Base-by-base conservation (phyloP, 306 rosid genomes). In the Adenanthera pavonina region DNA sequence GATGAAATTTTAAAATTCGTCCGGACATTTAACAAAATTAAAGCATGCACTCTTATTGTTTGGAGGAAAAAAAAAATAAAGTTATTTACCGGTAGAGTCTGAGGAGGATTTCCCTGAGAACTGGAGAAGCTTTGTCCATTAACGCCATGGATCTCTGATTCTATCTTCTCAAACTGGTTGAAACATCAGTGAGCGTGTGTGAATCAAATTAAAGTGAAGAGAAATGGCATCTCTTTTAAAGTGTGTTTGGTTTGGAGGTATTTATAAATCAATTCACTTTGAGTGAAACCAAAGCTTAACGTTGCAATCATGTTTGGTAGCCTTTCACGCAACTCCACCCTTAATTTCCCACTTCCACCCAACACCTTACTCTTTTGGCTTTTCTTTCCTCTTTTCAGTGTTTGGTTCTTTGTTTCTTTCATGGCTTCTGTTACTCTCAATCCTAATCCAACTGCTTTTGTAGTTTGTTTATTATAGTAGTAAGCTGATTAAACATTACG, bases 91-190 rank as follows among this genome's bases (percentile, higher is more conserved):
- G 44, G 72, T 88, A 89, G 46, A 87, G 78, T 79, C 87, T 91
- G 85, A 92, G 95, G 68, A 95, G 90, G 78, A 92, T 87, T 73
- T 93, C 91, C 74, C 82, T 88, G 66, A 92, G 79, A 72, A 92
- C 91, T 57, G 97, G 99, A 8, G 97, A 95, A 47, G 88, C 89
- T 84, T 97, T 91, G 60, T 95, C 91, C 49, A 92, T 87, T 86
- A 89, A 91, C 20, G 97, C 89, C 99, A 92, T 95, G 76, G 77
- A 72, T 64, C 47, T 74, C 35, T 25, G 17, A 33, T 11, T 11
- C 66, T 25, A 60, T 43, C 51, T 41, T 44, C 53, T 43, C 53
- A 9, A 7, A n/a, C 36, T 1, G 0, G 2, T 40, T 68, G 16
- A 68, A 19, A 68, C n/a, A 68, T 68, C 8, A 36, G 48, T 79